These are phyloP conservation scores for Candida maesae DNA, from an alignment of 805 yeast species.

Conservation along the genomic window DNA sequence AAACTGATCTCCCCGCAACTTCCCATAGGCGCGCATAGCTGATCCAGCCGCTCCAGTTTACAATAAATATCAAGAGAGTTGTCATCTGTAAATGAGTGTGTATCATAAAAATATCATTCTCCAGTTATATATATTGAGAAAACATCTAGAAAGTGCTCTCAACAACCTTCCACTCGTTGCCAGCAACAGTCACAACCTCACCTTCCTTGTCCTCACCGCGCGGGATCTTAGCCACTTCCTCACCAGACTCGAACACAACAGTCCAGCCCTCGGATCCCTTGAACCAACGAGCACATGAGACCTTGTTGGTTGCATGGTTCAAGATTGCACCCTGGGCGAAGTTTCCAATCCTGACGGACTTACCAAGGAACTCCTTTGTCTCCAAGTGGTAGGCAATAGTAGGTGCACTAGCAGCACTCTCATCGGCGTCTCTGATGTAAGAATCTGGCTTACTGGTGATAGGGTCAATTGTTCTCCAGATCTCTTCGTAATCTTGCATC, in stretches of 20 bases:
- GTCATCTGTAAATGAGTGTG: no score
- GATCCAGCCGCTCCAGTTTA: background rate
- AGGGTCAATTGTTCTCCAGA: slow-evolving; percentile 51
- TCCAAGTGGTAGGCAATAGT: slow-evolving; percentile 33
- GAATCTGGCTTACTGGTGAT: slow-evolving; percentile 29
- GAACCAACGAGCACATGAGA: slow-evolving; percentile 20
- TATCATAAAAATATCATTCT: background rate
- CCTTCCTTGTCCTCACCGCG: slow-evolving; percentile 15
- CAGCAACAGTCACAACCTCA: slow-evolving; percentile 7
- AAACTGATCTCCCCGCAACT: no score
- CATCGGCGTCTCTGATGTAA: slow-evolving; percentile 30
- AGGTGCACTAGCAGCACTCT: slow-evolving; percentile 4
- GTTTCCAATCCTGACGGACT: slow-evolving; percentile 44
- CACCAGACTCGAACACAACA: slow-evolving; percentile 18
- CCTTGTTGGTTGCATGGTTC: slow-evolving; percentile 22
- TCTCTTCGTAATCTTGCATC: slow-evolving; percentile 44
- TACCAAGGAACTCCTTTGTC: slow-evolving; percentile 34
- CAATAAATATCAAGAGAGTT: no score
- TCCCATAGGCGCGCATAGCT: no score
- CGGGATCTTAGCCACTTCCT: slow-evolving; percentile 19
- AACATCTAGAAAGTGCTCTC: slow-evolving; percentile 15
- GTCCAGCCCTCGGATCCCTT: slow-evolving; percentile 14
- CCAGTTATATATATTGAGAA: background rate
- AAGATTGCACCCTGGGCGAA: slow-evolving; percentile 48
- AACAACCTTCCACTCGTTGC: slow-evolving; percentile 17